Conservation (phyloP, 352 stramenopile species). For the Phytophthora kernoviae region DNA sequence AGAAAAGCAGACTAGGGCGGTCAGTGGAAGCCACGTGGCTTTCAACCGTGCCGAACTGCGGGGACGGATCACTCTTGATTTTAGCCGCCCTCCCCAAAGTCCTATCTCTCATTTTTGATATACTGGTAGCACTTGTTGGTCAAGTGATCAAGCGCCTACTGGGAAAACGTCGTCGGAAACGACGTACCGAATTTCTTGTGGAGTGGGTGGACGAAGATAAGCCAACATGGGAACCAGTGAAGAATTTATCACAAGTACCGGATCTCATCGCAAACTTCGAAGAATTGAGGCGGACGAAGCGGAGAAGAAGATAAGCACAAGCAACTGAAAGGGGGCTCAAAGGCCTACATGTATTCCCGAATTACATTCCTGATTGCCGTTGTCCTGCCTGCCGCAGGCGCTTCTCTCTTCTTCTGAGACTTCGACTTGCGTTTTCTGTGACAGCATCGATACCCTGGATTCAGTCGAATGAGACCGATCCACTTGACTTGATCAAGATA, state of each 20-base stretch:
- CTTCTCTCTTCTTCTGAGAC: conserved; percentile 1
- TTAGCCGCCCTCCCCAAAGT: too few relatives aligned
- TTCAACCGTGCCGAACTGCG: too few relatives aligned
- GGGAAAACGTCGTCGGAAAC: not conserved
- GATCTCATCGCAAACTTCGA: conserved; percentile 10
- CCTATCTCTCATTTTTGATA: too few relatives aligned
- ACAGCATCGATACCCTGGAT: not conserved
- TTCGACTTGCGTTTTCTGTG: conserved; percentile 6
- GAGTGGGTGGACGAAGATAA: too few relatives aligned
- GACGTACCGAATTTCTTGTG: conserved; percentile 12
- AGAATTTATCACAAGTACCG: conserved; percentile 9
- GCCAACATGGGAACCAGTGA: not conserved
- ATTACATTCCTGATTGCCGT: conserved; percentile 1
- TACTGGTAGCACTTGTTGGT: too few relatives aligned
- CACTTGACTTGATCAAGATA: not conserved
- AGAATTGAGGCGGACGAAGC: not conserved
- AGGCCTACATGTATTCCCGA: conserved; percentile 12
- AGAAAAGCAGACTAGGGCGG: too few relatives aligned
- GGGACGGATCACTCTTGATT: too few relatives aligned
- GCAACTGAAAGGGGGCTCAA: not conserved
- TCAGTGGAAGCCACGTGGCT: too few relatives aligned
- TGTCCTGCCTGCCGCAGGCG: not conserved
- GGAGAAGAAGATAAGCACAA: conserved; percentile 1
- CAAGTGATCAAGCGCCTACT: conserved; percentile 5
- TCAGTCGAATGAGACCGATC: not conserved